A percentile compares a stretch with the other conserved stretches of the same genome.
phyloP scores from a whole-genome alignment of 2,329 filamentous ascomycete genomes.

The Calonectria pseudoreteaudii region DNA sequence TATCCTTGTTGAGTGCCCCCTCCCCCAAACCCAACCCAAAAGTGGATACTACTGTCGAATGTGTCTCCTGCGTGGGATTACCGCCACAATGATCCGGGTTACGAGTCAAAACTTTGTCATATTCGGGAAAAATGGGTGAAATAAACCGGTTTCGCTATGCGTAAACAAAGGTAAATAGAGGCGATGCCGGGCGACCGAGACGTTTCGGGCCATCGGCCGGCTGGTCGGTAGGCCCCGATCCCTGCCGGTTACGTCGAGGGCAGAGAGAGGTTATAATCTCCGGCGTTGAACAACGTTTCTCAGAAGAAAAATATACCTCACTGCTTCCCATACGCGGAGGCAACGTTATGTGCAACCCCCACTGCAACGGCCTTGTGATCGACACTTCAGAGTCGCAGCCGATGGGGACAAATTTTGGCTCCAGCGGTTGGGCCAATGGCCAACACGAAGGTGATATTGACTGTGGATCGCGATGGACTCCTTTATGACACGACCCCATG shows the following conservation, averaged over 20 bases:
- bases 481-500: conserved; percentile 8
- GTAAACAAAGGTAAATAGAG: not conserved
- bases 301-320: not conserved
- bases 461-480: not conserved
- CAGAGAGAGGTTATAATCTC: not conserved
- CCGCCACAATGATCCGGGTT: not conserved
- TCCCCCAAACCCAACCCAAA: not conserved
- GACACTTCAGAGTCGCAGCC: not conserved
- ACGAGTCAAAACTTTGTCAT: not conserved
- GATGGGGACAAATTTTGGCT: conserved; percentile 4
- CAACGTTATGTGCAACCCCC: not conserved
- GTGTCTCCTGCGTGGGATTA: not conserved
- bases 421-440: not conserved
- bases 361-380: not conserved
- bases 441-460: not conserved
- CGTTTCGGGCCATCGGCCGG: not conserved
- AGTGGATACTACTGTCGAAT: not conserved
- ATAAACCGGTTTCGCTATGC: not conserved
- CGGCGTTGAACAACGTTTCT: not conserved
- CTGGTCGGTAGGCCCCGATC: not conserved
- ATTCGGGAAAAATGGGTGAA: not conserved
- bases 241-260: not conserved
- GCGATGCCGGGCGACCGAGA: not conserved
- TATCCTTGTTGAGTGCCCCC: not conserved
- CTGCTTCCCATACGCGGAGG: conserved; percentile 5